phyloP scores from a whole-genome alignment of 2,329 filamentous ascomycete genomes.

The Diaporthe aspalathi region DNA sequence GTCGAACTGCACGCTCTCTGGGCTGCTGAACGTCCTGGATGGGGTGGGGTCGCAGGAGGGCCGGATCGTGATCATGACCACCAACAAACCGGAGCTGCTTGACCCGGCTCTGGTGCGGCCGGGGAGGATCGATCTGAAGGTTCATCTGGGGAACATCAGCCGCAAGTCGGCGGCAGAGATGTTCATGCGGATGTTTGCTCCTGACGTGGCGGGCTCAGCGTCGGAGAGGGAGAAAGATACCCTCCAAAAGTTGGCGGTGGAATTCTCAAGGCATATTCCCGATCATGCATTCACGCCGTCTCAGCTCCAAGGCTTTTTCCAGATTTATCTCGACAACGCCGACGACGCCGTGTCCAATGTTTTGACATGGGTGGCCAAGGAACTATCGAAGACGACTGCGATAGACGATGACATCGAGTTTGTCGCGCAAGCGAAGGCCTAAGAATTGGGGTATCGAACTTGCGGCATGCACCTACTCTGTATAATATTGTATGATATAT shows the following conservation, averaged over 20 bases:
- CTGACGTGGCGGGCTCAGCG: slow-evolving; percentile 40
- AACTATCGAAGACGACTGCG: slow-evolving; percentile 1
- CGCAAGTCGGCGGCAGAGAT: slow-evolving; percentile 49
- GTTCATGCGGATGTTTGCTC: slow-evolving; percentile 51
- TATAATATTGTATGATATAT: slow-evolving; percentile 6
- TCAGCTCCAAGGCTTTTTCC: slow-evolving; percentile 52
- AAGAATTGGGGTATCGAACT: neutral
- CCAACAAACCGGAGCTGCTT: slow-evolving; percentile 72
- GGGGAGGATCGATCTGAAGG: slow-evolving; percentile 70
- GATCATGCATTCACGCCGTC: slow-evolving; percentile 51
- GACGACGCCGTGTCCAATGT: slow-evolving; percentile 44
- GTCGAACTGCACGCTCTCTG: slow-evolving; percentile 62
- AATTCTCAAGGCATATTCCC: slow-evolving; percentile 48
- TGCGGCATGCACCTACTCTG: neutral
- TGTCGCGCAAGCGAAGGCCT: slow-evolving; percentile 17
- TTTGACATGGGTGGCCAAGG: slow-evolving; percentile 31
- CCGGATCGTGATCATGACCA: slow-evolving; percentile 77
- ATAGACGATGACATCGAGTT: slow-evolving; percentile 38
- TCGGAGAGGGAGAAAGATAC: slow-evolving; percentile 42
- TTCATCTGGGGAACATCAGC: slow-evolving; percentile 62
- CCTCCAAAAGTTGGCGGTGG: slow-evolving; percentile 42
- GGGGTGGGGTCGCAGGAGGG: slow-evolving; percentile 76
- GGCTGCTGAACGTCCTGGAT: slow-evolving; percentile 75
- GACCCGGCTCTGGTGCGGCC: slow-evolving; percentile 72
- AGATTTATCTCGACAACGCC: slow-evolving; percentile 48